A percentile compares a stretch with the other conserved stretches of the same genome.
Evolutionary conservation across 2,329 filamentous ascomycete genomes (phyloP).

Genomic region (Penicillium hesseltinei): DNA sequence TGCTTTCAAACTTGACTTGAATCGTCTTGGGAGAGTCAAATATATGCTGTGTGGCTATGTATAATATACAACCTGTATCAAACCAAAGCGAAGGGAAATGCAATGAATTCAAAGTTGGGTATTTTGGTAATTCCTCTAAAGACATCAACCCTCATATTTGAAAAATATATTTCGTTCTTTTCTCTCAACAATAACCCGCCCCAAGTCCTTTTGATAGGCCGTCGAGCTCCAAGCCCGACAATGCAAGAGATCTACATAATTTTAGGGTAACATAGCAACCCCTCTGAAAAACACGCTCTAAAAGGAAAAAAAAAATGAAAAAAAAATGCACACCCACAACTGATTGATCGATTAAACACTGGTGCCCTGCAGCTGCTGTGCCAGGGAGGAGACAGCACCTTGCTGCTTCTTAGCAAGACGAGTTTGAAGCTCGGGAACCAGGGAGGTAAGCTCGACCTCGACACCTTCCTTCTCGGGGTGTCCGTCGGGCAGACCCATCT

Average conservation of each 20-base stretch:
- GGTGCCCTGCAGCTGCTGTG: slow-evolving; percentile 25
- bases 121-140: slow-evolving; percentile 9
- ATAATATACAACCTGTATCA: neutral
- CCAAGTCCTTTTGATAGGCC: slow-evolving; percentile 6
- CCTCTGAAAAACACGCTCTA: slow-evolving; percentile 9
- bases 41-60: neutral
- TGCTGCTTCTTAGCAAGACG: slow-evolving; percentile 25
- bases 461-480: slow-evolving; percentile 90
- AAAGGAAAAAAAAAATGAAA: slow-evolving; percentile 2
- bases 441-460: slow-evolving; percentile 58
- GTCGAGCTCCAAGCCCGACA: slow-evolving; percentile 3
- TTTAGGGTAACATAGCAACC: slow-evolving; percentile 2
- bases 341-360: slow-evolving; percentile 16
- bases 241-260: slow-evolving; percentile 14
- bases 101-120: slow-evolving; percentile 16
- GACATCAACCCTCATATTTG: neutral
- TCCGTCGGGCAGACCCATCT: slow-evolving; percentile 72
- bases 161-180: neutral
- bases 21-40: neutral
- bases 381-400: slow-evolving; percentile 16
- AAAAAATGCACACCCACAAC: slow-evolving; percentile 17
- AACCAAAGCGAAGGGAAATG: neutral
- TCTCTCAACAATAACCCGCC: neutral
- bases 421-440: slow-evolving; percentile 28
- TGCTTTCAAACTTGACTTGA: neutral